Evolutionary conservation across 139 green algal genomes (phyloP), one percentile per base, ranked within the genome.

Genomic region (Nannochloris sp.): DNA sequence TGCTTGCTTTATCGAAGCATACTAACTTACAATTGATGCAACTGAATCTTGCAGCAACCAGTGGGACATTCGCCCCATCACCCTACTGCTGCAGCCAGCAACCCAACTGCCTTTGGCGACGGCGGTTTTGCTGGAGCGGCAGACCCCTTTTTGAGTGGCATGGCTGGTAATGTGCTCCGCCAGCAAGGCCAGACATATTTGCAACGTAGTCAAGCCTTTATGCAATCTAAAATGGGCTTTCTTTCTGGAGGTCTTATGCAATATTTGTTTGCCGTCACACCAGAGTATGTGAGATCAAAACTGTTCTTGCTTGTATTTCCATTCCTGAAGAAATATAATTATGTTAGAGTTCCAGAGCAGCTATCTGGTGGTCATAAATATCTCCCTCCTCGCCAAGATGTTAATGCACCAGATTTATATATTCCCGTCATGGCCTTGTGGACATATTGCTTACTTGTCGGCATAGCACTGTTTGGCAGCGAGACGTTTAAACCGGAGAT

Each of bases 351-450:
- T 64, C 25, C 23, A 53, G 15, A 60, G 27, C 80, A 92, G 79
- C 83, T 95, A 45, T 78, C 77, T 24, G 87, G 82, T 32, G 85
- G 77, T 2, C 79, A 91, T 54, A 83, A 83, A 57, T 99, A 89
- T 74, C 87, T 91, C 61, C 87, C 93, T 6, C 90, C 93, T 5
- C 66, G 79, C 1, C 72, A 83, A 33, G 93, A 99, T 71, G 78
- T 90, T 27, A 97, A 98, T 61, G 88, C 90, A 2, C 93, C 93
- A 6, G 93, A 99, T 75, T 78, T 99, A 56, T 99, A 98, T 82
- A 85, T 99, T 24, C 93, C 93, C 0, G 37, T 93, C 29, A 89
- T 96, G 82, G 83, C 81, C 0, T 65, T 90, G 9, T 92, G 80
- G 80, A 91, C 87, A 24, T 97, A 95, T 72, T 71, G 74, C 53